These are phyloP conservation scores for Sporothrix variecibatus DNA, from an alignment of 2,329 filamentous ascomycete species.

Conservation along the genomic window DNA sequence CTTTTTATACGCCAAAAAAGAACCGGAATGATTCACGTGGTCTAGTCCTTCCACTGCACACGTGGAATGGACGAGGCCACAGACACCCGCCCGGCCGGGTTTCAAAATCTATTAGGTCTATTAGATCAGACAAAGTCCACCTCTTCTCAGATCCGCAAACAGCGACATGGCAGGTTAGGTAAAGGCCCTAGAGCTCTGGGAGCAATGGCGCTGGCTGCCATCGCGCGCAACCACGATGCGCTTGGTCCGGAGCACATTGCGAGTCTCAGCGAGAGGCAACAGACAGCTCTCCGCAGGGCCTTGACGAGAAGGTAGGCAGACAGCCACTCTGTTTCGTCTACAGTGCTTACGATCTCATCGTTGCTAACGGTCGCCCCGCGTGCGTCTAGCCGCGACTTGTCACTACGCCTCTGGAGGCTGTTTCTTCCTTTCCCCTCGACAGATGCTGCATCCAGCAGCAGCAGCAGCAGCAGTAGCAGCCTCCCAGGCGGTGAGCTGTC, in stretches of 20 bases:
- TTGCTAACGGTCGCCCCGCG: neutral
- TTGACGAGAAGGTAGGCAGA: constrained; percentile 6
- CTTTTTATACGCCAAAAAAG: neutral
- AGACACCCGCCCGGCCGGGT: neutral
- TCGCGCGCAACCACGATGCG: constrained; percentile 9
- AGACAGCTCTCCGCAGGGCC: neutral
- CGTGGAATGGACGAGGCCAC: neutral
- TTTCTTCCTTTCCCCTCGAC: neutral
- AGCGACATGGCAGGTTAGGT: neutral
- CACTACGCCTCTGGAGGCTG: constrained; percentile 25
- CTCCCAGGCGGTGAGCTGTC: neutral
- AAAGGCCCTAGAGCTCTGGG: constrained; percentile 24
- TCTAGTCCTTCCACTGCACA: neutral
- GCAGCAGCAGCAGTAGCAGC: no score
- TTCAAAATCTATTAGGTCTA: neutral
- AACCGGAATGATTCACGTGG: neutral
- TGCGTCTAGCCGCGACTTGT: neutral
- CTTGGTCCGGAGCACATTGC: constrained; percentile 18
- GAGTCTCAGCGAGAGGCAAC: constrained; percentile 13
- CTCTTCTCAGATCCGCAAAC: neutral
- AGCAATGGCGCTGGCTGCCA: constrained; percentile 23
- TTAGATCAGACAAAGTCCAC: neutral
- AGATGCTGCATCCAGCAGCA: neutral
- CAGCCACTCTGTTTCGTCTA: neutral
- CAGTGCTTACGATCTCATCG: neutral